Conservation (phyloP, 495 filamentous ascomycete genomes). For the Cryomyces minteri region DNA sequence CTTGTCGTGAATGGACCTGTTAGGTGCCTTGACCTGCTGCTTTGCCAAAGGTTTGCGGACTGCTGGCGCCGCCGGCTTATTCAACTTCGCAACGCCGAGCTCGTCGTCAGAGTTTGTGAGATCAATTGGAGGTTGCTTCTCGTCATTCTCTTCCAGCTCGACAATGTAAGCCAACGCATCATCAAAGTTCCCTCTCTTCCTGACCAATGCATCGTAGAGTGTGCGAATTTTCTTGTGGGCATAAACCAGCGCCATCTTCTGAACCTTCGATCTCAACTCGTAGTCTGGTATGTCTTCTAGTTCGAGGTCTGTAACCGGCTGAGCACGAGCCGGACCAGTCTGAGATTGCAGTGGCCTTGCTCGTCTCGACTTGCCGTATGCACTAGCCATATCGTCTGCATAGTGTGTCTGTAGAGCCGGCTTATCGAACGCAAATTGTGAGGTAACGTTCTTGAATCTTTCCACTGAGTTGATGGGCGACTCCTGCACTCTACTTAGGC, state of each 20-base stretch:
- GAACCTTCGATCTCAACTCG: slow-evolving; percentile 32
- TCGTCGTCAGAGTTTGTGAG: slow-evolving; percentile 23
- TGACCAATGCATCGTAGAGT: slow-evolving; percentile 33
- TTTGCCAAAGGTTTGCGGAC: slow-evolving; percentile 16
- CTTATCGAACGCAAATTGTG: slow-evolving; percentile 1
- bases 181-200: slow-evolving; percentile 35
- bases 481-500: neutral
- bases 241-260: slow-evolving; percentile 33
- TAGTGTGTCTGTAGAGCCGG: slow-evolving; percentile 22
- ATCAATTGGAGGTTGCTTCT: slow-evolving; percentile 11
- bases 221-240: slow-evolving; percentile 29
- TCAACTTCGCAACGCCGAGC: slow-evolving; percentile 9
- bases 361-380: slow-evolving; percentile 20
- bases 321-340: slow-evolving; percentile 36
- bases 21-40: slow-evolving; percentile 38
- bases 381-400: slow-evolving; percentile 28
- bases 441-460: neutral
- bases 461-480: neutral
- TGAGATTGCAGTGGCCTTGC: slow-evolving; percentile 26
- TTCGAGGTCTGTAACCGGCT: slow-evolving; percentile 20
- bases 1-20: slow-evolving; percentile 39
- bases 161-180: slow-evolving; percentile 36
- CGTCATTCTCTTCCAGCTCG: slow-evolving; percentile 7
- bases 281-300: slow-evolving; percentile 37
- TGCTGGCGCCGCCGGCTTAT: slow-evolving; percentile 5